Evolutionary conservation across 2,329 filamentous ascomycete species (phyloP).

Genomic region (Hortaea sp.): DNA sequence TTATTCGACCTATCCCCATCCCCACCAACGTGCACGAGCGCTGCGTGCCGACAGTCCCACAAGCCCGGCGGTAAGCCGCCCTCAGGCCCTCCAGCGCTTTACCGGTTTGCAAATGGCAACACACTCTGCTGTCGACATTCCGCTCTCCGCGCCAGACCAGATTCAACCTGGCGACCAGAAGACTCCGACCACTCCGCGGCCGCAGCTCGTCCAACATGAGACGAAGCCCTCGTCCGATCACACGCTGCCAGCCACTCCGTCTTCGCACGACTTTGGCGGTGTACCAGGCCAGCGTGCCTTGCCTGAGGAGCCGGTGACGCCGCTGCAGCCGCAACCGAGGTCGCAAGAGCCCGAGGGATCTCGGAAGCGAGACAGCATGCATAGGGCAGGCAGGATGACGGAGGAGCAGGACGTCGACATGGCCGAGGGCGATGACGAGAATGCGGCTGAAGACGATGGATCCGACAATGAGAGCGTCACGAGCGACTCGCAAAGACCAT

Average conservation of each 20-base stretch:
- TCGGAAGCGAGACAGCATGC: constrained; percentile 47
- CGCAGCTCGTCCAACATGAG: constrained; percentile 31
- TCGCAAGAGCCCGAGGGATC: constrained; percentile 21
- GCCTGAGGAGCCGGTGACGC: constrained; percentile 20
- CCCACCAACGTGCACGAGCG: background rate
- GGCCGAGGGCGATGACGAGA: constrained; percentile 62
- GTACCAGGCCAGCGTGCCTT: constrained; percentile 38
- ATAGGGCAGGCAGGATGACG: constrained; percentile 50
- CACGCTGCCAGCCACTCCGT: constrained; percentile 50
- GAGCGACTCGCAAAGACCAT: constrained; percentile 58
- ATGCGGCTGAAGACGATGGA: constrained; percentile 54
- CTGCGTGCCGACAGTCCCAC: constrained; percentile 9
- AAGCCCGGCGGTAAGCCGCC: constrained; percentile 2
- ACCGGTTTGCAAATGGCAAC: constrained; percentile 15
- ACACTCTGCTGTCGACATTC: constrained; percentile 31
- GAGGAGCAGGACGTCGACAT: constrained; percentile 61
- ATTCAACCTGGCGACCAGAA: constrained; percentile 42
- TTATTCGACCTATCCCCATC: no score
- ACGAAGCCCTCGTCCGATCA: constrained; percentile 29
- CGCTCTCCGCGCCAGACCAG: constrained; percentile 27
- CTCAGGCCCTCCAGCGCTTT: constrained; percentile 1
- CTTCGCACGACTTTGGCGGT: constrained; percentile 43
- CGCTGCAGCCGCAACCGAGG: constrained; percentile 7
- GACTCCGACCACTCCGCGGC: constrained; percentile 47
- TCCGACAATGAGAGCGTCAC: constrained; percentile 42